Conservation (phyloP, 352 stramenopile species). For the Globisporangium lucens region DNA sequence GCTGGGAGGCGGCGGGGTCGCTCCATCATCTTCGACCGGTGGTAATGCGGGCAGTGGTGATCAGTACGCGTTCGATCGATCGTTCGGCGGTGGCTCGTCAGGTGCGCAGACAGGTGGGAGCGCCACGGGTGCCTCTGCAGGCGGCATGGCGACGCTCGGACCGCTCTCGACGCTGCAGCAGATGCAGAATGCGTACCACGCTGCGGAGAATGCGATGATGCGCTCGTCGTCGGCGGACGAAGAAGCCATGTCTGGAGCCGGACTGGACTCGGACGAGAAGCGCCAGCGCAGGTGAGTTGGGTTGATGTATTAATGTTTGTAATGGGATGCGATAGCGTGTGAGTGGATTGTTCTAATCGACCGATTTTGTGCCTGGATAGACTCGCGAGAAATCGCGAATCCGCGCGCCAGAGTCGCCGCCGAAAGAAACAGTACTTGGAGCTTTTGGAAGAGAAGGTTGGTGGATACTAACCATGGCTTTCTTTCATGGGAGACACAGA, state of each 20-base stretch:
- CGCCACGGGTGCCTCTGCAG: background rate
- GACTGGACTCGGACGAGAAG: conserved; percentile 71
- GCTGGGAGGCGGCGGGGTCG: background rate
- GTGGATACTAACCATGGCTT: background rate
- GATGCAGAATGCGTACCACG: conserved; percentile 42
- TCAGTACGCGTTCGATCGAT: conserved; percentile 40
- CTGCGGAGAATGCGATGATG: conserved; percentile 59
- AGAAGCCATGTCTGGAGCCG: conserved; percentile 32
- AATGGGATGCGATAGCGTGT: background rate
- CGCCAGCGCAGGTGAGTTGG: conserved; percentile 51
- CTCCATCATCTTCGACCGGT: background rate
- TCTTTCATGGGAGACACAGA: background rate
- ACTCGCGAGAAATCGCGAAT: conserved; percentile 85
- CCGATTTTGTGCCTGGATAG: conserved; percentile 15
- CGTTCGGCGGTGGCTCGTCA: conserved; percentile 25
- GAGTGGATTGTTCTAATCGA: background rate
- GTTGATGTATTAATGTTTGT: background rate
- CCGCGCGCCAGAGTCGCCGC: conserved; percentile 80
- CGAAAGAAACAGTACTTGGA: conserved; percentile 90
- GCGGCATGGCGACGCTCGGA: conserved; percentile 13
- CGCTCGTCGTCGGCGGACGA: conserved; percentile 49
- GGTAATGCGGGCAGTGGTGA: conserved; percentile 13
- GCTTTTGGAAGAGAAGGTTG: conserved; percentile 83
- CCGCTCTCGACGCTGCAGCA: conserved; percentile 41
- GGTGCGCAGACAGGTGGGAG: conserved; percentile 10